Evolutionary conservation across 345 rosid species (phyloP).

Genomic region (Gynandropsis gynandra): DNA sequence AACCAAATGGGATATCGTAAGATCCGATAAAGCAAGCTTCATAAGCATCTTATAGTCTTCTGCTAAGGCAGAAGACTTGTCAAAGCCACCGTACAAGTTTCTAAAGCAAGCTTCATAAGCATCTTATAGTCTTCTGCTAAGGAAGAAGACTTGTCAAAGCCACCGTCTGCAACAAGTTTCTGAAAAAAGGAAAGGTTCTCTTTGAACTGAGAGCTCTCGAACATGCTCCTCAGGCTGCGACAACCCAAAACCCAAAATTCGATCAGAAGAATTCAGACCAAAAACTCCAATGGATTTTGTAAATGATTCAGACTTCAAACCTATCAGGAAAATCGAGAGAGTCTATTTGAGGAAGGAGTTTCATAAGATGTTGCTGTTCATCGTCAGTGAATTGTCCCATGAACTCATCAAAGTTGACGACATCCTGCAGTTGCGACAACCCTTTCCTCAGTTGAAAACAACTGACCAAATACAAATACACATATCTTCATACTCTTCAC

Average conservation of each 20-base stretch:
- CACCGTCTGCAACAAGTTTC: constrained; percentile 67
- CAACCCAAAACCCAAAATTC: constrained; percentile 8
- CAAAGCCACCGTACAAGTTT: constrained; percentile 81
- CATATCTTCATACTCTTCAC: no score
- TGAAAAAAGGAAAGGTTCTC: constrained; percentile 64
- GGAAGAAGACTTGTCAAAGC: constrained; percentile 44
- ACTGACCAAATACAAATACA: background rate
- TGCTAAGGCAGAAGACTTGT: constrained; percentile 42
- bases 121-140: constrained; percentile 57
- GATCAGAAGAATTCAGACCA: constrained; percentile 13
- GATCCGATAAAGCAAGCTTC: constrained; percentile 48
- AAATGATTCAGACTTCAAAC: constrained; percentile 21
- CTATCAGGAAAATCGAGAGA: constrained; percentile 48
- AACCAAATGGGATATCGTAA: constrained; percentile 56
- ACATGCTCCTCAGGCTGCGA: constrained; percentile 73
- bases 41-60: constrained; percentile 57
- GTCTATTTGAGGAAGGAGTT: constrained; percentile 63
- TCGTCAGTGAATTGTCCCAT: constrained; percentile 48
- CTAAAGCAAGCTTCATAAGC: constrained; percentile 51
- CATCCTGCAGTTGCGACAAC: constrained; percentile 34
- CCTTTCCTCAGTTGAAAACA: no score
- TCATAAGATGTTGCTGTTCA: constrained; percentile 70
- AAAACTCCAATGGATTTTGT: constrained; percentile 2
- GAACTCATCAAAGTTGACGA: constrained; percentile 78
- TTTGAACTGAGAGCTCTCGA: constrained; percentile 70